These are phyloP conservation scores for Leccinum longicurvipes DNA, from an alignment of 768 basidiomycete species.

Conservation along the genomic window DNA sequence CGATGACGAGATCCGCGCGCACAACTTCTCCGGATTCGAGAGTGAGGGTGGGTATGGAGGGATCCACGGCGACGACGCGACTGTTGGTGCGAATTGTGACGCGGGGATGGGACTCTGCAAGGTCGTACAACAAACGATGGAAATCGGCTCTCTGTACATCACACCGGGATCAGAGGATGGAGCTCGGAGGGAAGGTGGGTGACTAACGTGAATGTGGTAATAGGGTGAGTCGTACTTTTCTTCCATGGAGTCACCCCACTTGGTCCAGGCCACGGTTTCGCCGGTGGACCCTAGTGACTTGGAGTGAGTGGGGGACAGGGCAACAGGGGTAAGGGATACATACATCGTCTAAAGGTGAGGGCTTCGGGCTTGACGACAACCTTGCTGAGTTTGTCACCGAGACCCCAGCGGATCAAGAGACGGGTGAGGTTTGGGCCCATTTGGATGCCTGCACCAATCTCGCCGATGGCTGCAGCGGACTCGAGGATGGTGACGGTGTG, in stretches of 20 bases:
- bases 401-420: conserved; percentile 51
- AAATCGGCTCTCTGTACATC: conserved; percentile 43
- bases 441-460: conserved; percentile 55
- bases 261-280: conserved; percentile 35
- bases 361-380: conserved; percentile 38
- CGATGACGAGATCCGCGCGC: conserved; percentile 43
- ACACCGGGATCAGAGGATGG: background rate
- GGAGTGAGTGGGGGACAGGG: background rate
- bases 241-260: conserved; percentile 34
- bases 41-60: conserved; percentile 32
- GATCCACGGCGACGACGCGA: conserved; percentile 37
- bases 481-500: conserved; percentile 51
- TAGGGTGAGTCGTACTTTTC: conserved; percentile 33
- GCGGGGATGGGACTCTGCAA: conserved; percentile 35
- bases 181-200: background rate
- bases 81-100: conserved; percentile 34
- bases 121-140: conserved; percentile 35
- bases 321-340: conserved; percentile 32
- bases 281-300: conserved; percentile 27
- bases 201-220: conserved; percentile 34
- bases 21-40: conserved; percentile 44
- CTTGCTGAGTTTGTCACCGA: conserved; percentile 38
- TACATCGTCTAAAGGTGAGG: conserved; percentile 43
- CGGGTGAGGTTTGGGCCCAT: conserved; percentile 40
- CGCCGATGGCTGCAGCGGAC: conserved; percentile 35